Base-by-base conservation (phyloP, 805 yeast genomes). In the Danielia reshetovae region DNA sequence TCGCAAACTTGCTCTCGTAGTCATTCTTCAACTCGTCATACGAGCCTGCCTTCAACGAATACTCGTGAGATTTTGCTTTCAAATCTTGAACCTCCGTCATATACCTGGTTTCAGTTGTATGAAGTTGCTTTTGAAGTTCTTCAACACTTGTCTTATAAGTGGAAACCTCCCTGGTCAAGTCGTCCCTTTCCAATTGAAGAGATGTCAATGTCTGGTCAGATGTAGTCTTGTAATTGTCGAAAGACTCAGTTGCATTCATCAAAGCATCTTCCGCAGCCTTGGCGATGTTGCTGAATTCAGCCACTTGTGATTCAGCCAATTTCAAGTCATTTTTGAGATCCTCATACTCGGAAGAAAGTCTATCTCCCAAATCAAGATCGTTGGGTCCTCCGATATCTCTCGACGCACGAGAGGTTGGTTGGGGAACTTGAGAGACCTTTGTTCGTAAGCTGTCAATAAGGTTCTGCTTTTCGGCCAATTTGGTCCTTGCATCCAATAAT, bases 241-340 rank as follows among this genome's bases (percentile, higher is more conserved):
- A 81, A 1, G 80, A 64, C 14, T 62, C 60, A 18, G 75, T 77
- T 39, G 85, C 62, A 29, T 70, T 65, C 24, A 62, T 57, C 24
- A 85, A 63, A 4, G 88, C 77, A 34, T 73, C 75, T 50, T 85
- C 94, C 3, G 86, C 76, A 10, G 83, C 76, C 33, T 60, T 59
- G 0, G 88, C 79, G 26, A 85, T 69, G n/a, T 62, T 64, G 37
- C 79, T 75, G 52, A 80, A 74, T 45, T 81, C 79, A n/a, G 68
- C 68, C 7, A 75, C 70, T 47, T 72, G 77, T n/a, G 72, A 63
- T 43, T 74, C 74, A 1, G 85, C 75, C 11, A 73, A 61, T 15
- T 68, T 72, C 36, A 82, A 66, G 36, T 81, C 85, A 29, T 68
- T 63, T 34, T 70, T 65, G 7, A 81, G 62, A 37, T 65, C 65